These are phyloP conservation scores for Phoenix dactylifera DNA, from an alignment of 176 grass and related monocot species.

Conservation along the genomic window DNA sequence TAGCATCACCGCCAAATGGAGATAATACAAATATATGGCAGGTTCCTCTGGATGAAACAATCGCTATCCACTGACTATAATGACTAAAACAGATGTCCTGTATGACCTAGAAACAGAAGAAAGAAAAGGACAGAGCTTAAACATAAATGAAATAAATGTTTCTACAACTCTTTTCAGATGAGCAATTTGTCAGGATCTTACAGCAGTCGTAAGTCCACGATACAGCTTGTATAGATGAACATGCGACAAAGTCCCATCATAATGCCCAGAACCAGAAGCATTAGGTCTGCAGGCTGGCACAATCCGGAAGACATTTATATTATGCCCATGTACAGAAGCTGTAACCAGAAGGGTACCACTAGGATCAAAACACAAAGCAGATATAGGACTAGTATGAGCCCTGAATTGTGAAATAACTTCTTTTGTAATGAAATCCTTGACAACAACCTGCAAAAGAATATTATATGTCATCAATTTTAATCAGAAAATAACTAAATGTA, in stretches of 20 bases:
- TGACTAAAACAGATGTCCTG: slow-evolving; percentile 97
- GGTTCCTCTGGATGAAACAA: slow-evolving; percentile 85
- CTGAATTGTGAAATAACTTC: slow-evolving; percentile 88
- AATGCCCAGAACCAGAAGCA: slow-evolving; percentile 43
- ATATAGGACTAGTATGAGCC: slow-evolving; percentile 96
- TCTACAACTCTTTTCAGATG: too few species aligned
- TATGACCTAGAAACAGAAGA: slow-evolving; percentile 69
- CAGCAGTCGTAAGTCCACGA: slow-evolving; percentile 90
- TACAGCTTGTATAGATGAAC: slow-evolving; percentile 98
- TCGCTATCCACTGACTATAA: slow-evolving; percentile 95
- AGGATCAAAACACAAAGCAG: slow-evolving; percentile 95
- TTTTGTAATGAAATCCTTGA: slow-evolving; percentile 86
- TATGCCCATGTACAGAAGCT: slow-evolving; percentile 92
- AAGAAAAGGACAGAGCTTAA: neutral
- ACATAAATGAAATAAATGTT: too few species aligned
- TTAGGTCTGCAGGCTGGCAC: slow-evolving; percentile 63
- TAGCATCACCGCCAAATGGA: slow-evolving; percentile 90
- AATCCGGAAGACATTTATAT: slow-evolving; percentile 98
- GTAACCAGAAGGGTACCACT: slow-evolving; percentile 95
- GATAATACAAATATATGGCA: slow-evolving; percentile 85
- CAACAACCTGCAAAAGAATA: slow-evolving; percentile 64
- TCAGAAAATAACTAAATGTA: neutral
- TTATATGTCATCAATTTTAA: slow-evolving; percentile 12
- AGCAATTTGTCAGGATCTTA: slow-evolving; percentile 24
- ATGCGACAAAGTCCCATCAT: slow-evolving; percentile 82